These are phyloP conservation scores for Arthrobotrys sphaeroides DNA, from an alignment of 2,329 filamentous ascomycete genomes.

Conservation along the genomic window DNA sequence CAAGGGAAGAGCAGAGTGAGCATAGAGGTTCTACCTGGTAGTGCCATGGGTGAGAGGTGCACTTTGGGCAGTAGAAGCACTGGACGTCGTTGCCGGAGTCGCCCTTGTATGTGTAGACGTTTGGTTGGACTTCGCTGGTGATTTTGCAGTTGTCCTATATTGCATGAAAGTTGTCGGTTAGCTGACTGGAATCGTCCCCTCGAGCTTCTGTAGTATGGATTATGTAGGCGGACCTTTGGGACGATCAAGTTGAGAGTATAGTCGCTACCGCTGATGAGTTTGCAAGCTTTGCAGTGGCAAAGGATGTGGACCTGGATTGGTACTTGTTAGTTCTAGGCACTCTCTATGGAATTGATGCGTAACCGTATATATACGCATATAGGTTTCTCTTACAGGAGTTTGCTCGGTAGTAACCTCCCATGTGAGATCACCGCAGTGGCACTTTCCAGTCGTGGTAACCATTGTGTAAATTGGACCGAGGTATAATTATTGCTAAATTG, in stretches of 20 bases:
- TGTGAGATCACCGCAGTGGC: conserved; percentile 40
- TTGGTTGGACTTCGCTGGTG: conserved; percentile 32
- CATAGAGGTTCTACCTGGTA: conserved; percentile 32
- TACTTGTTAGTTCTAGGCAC: neutral
- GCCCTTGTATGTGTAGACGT: conserved; percentile 44
- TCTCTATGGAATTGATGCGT: neutral
- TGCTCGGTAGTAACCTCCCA: conserved; percentile 31
- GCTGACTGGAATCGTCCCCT: neutral
- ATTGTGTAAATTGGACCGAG: conserved; percentile 13
- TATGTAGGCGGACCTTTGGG: conserved; percentile 3
- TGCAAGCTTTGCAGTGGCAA: conserved; percentile 53
- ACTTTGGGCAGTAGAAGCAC: conserved; percentile 51
- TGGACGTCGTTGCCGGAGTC: conserved; percentile 48
- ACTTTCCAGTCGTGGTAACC: conserved; percentile 18
- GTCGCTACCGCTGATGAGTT: conserved; percentile 27
- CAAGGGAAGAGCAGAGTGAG: neutral
- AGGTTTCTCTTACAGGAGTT: conserved; percentile 8
- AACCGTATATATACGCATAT: neutral
- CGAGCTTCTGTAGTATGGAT: neutral
- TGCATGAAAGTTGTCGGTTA: neutral
- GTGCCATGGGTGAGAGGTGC: conserved; percentile 51
- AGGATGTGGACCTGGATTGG: conserved; percentile 33
- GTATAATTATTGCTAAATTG: neutral
- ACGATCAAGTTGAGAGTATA: conserved; percentile 47
- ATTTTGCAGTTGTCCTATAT: conserved; percentile 31